Percentiles rank a stretch among this genome's conserved stretches.
phyloP scores from a whole-genome alignment of 2,329 filamentous ascomycete species.

The Colletotrichum sp. region DNA sequence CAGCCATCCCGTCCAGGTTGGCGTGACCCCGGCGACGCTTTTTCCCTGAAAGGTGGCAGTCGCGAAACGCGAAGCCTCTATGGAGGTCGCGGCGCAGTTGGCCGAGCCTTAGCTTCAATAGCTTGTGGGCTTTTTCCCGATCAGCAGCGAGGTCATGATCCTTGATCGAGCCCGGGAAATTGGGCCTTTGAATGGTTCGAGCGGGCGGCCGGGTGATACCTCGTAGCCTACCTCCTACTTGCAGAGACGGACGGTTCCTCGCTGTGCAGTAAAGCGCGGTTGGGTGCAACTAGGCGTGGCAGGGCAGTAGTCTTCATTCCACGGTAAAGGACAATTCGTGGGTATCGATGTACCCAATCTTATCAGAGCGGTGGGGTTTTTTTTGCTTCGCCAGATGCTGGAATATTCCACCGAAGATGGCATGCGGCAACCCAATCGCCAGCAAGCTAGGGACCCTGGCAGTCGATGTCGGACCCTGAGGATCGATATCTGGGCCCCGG shows the following conservation, averaged over 20 bases:
- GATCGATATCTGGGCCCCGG: background rate
- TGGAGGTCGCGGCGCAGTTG: background rate
- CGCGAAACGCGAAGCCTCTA: slow-evolving; percentile 1
- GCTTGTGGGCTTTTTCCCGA: background rate
- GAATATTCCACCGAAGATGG: background rate
- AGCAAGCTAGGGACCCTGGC: background rate
- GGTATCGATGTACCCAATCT: background rate
- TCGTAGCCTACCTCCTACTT: background rate
- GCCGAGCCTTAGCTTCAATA: background rate
- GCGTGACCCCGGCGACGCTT: background rate
- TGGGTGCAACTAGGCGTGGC: background rate
- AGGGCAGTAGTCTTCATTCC: background rate
- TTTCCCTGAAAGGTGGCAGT: slow-evolving; percentile 9
- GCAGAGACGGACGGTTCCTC: background rate
- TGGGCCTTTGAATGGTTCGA: background rate
- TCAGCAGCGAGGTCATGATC: background rate
- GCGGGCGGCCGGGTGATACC: background rate
- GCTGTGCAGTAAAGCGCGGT: background rate
- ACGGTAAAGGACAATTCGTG: background rate
- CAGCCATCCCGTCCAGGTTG: background rate
- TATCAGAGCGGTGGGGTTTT: background rate
- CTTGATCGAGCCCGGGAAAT: background rate
- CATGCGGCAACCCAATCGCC: background rate
- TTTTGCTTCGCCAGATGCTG: background rate
- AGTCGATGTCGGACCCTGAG: background rate